Percentiles rank a stretch among this genome's conserved stretches.
phyloP scores from a whole-genome alignment of 73 alveolate species.

The Durusdinium trenchii region DNA sequence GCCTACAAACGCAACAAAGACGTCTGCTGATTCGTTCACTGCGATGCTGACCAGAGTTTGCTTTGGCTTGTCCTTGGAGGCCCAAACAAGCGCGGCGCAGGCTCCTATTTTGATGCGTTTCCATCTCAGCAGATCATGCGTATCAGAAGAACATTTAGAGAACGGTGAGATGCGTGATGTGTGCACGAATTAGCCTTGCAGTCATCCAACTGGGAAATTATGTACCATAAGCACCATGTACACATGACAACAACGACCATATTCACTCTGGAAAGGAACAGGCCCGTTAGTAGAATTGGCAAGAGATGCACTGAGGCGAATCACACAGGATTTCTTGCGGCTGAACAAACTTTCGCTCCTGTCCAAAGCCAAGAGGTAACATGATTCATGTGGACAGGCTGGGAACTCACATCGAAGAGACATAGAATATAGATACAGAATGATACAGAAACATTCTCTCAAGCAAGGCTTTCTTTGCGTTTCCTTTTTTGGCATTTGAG shows the following conservation, averaged over 20 bases:
- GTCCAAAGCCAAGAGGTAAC: neutral
- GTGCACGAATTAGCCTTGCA: neutral
- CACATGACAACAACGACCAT: no score
- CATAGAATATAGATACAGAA: no score
- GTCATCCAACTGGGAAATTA: neutral
- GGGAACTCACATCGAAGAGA: no score
- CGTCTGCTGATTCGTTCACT: neutral
- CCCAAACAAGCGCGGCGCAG: conserved; percentile 86
- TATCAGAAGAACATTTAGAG: no score
- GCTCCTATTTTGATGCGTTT: conserved; percentile 62
- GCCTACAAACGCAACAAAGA: neutral
- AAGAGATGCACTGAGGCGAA: conserved; percentile 20
- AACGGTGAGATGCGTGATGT: no score
- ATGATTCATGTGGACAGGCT: no score
- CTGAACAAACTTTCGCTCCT: conserved; percentile 69
- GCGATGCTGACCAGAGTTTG: neutral
- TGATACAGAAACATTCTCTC: no score
- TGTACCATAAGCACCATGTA: neutral
- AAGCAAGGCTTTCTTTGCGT: no score
- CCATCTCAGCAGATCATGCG: neutral
- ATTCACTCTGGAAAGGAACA: neutral
- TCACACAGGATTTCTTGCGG: conserved; percentile 80
- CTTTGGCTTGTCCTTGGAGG: conserved; percentile 40
- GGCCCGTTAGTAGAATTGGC: neutral
- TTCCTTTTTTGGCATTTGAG: no score